Evolutionary conservation across 805 yeast species (phyloP).

Genomic region (Candida alai): DNA sequence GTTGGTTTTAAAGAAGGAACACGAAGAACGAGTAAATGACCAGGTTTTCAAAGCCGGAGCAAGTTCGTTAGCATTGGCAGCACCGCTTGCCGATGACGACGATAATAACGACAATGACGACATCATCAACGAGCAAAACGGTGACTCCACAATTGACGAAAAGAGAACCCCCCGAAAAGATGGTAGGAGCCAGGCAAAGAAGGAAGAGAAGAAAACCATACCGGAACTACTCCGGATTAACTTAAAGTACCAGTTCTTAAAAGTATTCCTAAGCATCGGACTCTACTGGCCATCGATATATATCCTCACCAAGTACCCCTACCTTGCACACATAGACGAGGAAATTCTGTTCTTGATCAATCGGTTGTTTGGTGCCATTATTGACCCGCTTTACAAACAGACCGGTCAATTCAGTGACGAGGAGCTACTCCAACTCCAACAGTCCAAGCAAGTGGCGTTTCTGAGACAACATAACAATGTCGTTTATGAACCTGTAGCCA

Average conservation of each 20-base stretch:
- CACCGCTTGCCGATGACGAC: conserved; percentile 65
- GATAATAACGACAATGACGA: conserved; percentile 47
- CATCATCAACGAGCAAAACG: conserved; percentile 8
- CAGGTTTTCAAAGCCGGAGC: conserved; percentile 60
- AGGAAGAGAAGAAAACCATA: not conserved
- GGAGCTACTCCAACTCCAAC: conserved; percentile 20
- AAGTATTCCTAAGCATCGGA: conserved; percentile 55
- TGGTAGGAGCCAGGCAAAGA: not conserved
- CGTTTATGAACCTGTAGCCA: conserved; percentile 21
- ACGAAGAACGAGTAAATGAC: conserved; percentile 47
- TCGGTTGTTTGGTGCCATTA: conserved; percentile 44
- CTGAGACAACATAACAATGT: conserved; percentile 25
- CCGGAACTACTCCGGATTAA: conserved; percentile 19
- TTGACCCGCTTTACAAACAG: conserved; percentile 45
- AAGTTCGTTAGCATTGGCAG: conserved; percentile 83
- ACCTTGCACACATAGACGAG: conserved; percentile 50
- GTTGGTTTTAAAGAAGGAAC: conserved; percentile 37
- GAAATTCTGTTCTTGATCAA: conserved; percentile 46
- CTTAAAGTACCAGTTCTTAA: conserved; percentile 39
- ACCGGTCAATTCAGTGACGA: conserved; percentile 17
- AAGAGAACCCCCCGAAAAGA: conserved; percentile 7
- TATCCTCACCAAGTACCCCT: conserved; percentile 60
- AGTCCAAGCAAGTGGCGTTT: conserved; percentile 19
- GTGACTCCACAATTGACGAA: conserved; percentile 12
- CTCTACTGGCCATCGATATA: conserved; percentile 58